Percentiles rank a stretch among this genome's conserved stretches.
Evolutionary conservation across 148 eudicot species (phyloP).

Genomic region (Chenopodium suecicum): DNA sequence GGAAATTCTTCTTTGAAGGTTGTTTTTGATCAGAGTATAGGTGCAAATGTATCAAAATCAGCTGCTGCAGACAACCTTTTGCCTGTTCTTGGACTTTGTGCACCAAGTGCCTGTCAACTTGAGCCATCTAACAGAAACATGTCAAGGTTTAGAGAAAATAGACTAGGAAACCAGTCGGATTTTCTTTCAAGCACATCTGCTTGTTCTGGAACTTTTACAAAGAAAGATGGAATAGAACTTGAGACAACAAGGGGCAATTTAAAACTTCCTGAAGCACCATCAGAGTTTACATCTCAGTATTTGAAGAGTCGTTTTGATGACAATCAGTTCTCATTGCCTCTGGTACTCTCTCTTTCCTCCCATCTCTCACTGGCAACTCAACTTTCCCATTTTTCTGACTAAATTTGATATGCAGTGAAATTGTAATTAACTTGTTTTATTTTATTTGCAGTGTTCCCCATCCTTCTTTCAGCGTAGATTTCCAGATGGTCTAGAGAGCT

Average conservation of each 20-base stretch:
- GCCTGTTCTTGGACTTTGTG: constrained; percentile 89
- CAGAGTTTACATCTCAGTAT: constrained; percentile 41
- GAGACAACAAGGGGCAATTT: constrained; percentile 35
- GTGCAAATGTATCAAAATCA: constrained; percentile 29
- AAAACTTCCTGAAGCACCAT: constrained; percentile 41
- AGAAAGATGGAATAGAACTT: constrained; percentile 30
- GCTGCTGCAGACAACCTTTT: constrained; percentile 34
- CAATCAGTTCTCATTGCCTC: constrained; percentile 37
- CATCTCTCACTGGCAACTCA: background rate
- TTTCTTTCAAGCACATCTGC: constrained; percentile 48
- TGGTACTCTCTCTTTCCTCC: constrained; percentile 42
- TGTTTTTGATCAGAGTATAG: constrained; percentile 31
- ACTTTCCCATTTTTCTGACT: background rate
- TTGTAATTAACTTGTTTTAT: background rate
- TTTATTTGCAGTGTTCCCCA: constrained; percentile 56
- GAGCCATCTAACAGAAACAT: constrained; percentile 51
- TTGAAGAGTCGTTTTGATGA: constrained; percentile 35
- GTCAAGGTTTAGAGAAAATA: constrained; percentile 52
- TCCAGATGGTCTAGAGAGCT: constrained; percentile 45
- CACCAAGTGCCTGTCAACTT: constrained; percentile 73
- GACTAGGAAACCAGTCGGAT: constrained; percentile 40
- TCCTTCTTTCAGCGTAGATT: constrained; percentile 44
- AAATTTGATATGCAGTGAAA: background rate
- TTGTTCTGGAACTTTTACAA: constrained; percentile 34
- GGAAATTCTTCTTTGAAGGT: constrained; percentile 30